These are phyloP conservation scores for Lactifluus hygrophoroides DNA, from an alignment of 768 basidiomycete species.

Conservation along the genomic window DNA sequence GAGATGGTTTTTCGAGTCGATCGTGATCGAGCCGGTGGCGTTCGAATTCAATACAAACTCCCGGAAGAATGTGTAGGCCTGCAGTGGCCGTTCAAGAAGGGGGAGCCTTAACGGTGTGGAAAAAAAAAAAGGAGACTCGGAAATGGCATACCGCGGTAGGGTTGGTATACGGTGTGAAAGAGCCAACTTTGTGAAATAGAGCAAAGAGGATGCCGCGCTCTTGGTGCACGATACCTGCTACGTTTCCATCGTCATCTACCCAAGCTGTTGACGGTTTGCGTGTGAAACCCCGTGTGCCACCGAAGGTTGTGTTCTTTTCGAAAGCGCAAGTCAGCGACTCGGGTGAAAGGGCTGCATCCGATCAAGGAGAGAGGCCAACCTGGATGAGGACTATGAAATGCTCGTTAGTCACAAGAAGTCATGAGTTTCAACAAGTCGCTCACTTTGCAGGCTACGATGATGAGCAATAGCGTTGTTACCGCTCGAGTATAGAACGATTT, in stretches of 20 bases:
- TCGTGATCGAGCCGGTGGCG: constrained; percentile 45
- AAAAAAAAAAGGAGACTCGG: constrained; percentile 20
- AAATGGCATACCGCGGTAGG: constrained; percentile 40
- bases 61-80: constrained; percentile 55
- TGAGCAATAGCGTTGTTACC: constrained; percentile 14
- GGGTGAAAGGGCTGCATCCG: neutral
- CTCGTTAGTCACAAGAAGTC: neutral
- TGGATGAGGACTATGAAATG: constrained; percentile 8
- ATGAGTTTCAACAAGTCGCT: neutral
- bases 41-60: constrained; percentile 64
- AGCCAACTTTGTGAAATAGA: constrained; percentile 33
- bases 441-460: constrained; percentile 11
- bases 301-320: constrained; percentile 69
- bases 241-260: constrained; percentile 47
- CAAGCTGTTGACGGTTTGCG: constrained; percentile 60
- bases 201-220: constrained; percentile 52
- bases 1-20: constrained; percentile 21
- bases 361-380: neutral
- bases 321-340: neutral
- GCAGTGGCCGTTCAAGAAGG: no score
- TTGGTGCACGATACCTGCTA: constrained; percentile 65
- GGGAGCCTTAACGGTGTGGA: neutral
- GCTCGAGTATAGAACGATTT: constrained; percentile 11
- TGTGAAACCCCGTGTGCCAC: constrained; percentile 68
- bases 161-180: constrained; percentile 31